Base-by-base conservation (phyloP, 805 yeast species). In the Vanderwaltozyma polyspora region DNA sequence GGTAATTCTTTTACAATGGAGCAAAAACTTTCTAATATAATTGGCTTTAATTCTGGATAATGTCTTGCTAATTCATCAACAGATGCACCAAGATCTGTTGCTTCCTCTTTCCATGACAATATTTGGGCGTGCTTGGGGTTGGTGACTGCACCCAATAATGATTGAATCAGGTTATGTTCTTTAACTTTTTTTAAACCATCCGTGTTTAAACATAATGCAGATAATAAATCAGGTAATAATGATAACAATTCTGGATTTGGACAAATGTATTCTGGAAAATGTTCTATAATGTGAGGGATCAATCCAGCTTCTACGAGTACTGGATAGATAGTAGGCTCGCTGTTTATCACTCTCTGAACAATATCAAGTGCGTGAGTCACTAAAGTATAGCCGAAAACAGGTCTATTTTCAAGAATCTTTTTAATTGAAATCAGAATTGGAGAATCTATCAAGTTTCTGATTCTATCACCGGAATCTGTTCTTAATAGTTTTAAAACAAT, bases 251-350 rank as follows among this genome's bases (percentile, higher is more conserved):
- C 77, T 7, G 72, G 63, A 16, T 77, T 67, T 5, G 78, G 78
- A 10, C 72, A 63, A 38, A 84, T 61, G 16, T 80, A 67, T 0
- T 52, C 48, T 11, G 66, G 67, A 48, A 79, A 78, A 31, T 76
- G 67, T 9, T 68, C 67, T 32, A 86, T 54, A 25, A 86, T 66
- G 2, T 72, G 62, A 31, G 79, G 79, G 25, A 87, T 73, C 1
- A 82, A 73, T 1, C 74, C 72, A 0, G 93, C 79, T 52, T 87
- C 97, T 27, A 73, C 76, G 43, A 87, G 64, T 28, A 87, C 76
- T 2, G 80, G 68, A 48, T 70, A 87, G 3, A 94, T 83, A 0
- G 95, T 85, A 7, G 96, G 95, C 48, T 89, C 96, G 44, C 79
- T 81, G 51, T 87, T 89, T 19, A 87, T 75, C 39, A 85, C 82